phyloP scores from a whole-genome alignment of 345 rosid genomes.

The Acer negundo region DNA sequence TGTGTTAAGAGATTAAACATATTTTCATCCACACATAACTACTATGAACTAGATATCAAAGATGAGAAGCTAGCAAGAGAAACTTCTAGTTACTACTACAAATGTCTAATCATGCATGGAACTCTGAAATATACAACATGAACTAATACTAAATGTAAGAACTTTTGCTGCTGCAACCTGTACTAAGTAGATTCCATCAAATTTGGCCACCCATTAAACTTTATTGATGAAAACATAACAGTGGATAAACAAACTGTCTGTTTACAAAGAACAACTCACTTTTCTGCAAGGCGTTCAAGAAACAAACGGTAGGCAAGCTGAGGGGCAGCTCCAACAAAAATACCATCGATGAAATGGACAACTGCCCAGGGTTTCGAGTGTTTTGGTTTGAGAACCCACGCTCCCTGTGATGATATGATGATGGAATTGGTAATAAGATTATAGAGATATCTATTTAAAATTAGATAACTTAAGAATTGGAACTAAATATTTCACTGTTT shows the following conservation, averaged over 20 bases:
- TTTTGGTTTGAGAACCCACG: constrained; percentile 92
- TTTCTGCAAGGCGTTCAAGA: constrained; percentile 90
- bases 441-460: neutral
- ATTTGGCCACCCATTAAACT: neutral
- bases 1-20: neutral
- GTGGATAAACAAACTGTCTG: neutral
- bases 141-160: neutral
- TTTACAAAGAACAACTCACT: constrained; percentile 43
- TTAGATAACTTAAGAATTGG: neutral
- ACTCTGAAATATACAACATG: neutral
- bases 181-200: neutral
- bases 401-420: constrained; percentile 55
- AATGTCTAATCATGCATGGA: neutral
- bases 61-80: neutral
- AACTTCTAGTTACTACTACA: neutral
- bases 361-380: constrained; percentile 64
- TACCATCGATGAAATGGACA: constrained; percentile 91
- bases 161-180: neutral
- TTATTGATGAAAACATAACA: neutral
- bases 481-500: neutral
- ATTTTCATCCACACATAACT: neutral
- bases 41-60: neutral
- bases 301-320: constrained; percentile 93
- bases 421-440: neutral
- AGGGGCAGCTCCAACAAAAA: constrained; percentile 99